These are phyloP conservation scores for Sarocladium oryzae DNA, from an alignment of 2,329 filamentous ascomycete species.

Conservation along the genomic window DNA sequence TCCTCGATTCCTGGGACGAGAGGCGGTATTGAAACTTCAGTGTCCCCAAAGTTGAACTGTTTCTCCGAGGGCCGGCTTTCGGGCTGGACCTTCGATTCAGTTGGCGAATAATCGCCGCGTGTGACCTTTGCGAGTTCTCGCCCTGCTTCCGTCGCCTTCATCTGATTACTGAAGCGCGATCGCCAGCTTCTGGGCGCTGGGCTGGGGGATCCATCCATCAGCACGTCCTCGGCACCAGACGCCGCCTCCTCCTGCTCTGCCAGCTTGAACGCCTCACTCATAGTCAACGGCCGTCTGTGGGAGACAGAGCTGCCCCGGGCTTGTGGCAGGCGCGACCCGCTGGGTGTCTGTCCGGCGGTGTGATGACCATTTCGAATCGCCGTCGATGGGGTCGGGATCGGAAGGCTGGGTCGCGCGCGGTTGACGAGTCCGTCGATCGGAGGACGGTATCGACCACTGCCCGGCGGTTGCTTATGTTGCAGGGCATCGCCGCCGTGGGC, in stretches of 20 bases:
- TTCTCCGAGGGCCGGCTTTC: constrained; percentile 12
- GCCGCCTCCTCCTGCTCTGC: constrained; percentile 14
- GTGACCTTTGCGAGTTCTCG: constrained; percentile 6
- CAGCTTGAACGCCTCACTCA: constrained; percentile 34
- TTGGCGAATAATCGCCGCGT: constrained; percentile 3
- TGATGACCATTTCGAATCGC: background rate
- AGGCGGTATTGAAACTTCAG: constrained; percentile 24
- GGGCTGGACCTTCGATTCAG: background rate
- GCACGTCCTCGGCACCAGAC: constrained; percentile 13
- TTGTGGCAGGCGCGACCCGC: constrained; percentile 1
- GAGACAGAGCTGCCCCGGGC: constrained; percentile 15
- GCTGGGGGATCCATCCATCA: constrained; percentile 41
- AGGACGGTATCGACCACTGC: constrained; percentile 11
- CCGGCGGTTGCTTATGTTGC: background rate
- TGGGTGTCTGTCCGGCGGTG: constrained; percentile 1
- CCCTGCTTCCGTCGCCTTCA: constrained; percentile 5
- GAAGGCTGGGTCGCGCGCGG: background rate
- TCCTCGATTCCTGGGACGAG: constrained; percentile 33
- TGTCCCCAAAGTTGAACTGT: constrained; percentile 20
- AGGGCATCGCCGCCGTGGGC: constrained; percentile 1
- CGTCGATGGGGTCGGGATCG: background rate
- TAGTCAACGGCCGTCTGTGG: constrained; percentile 28
- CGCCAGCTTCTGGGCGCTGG: constrained; percentile 43
- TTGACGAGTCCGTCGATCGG: constrained; percentile 4
- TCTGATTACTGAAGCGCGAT: constrained; percentile 18